Evolutionary conservation across 176 grass and related monocot species (phyloP), one percentile per base, ranked within the genome.

Genomic region (Otatea glauca): DNA sequence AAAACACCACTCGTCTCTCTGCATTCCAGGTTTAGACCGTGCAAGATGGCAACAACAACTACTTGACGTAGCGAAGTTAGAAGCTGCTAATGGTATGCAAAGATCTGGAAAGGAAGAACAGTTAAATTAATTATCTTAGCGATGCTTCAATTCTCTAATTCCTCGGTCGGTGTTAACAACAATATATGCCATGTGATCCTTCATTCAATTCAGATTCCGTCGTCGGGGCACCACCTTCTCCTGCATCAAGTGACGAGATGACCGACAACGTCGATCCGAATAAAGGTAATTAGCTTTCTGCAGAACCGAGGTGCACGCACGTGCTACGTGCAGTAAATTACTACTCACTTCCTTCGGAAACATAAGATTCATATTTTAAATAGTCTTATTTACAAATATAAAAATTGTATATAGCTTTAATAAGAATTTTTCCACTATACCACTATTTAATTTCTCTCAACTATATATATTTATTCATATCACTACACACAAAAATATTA

Each of bases 151-250:
- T 21, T 78, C 9, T 78, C 11, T 72, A 21, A 49, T n/a, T 42
- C 66, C 25, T 88, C 55, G 66, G 51, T 72, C 9, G 11, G 7
- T 16, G 47, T 32, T 83, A 83, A 78, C n/a, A 81, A 14, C 42
- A 66, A 5, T 48, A 13, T 11, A 12, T 50, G 5, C 9, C 62
- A 29, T 59, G 20, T 68, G 49, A 24, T 44, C 24, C 5, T 71
- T 71, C 66, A 71, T 82, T 58, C 5, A 71, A 70, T 71, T 82
- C 67, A 82, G 79, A 71, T 82, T 82, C 67, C 10, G 44, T 67
- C 17, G 77, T 66, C 29, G 45, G 59, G 25, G n/a, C 58, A 20
- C 59, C 37, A 63, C 21, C 13, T 10, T 42, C 55, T 18, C 1
- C 21, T 1, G 21, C 75, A 7, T 49, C 43, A 32, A 49, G 43